Evolutionary conservation across 805 yeast species (phyloP).

Genomic region (Blastobotrys americana): DNA sequence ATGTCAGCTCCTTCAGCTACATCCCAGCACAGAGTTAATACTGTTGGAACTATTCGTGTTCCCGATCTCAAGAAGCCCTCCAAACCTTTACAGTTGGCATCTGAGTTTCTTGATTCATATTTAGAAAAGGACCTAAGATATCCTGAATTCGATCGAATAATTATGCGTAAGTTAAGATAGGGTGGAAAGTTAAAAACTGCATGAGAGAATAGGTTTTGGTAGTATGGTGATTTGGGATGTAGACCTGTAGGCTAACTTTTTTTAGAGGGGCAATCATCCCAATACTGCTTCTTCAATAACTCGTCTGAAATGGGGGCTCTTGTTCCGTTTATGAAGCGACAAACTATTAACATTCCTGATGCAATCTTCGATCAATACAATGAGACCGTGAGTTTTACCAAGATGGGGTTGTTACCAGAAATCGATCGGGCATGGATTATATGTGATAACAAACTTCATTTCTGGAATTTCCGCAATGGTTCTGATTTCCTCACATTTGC

Average conservation of each 20-base stretch:
- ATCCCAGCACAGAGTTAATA: background rate
- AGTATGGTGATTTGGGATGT: background rate
- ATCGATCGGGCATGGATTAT: slow-evolving; percentile 80
- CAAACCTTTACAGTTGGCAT: slow-evolving; percentile 23
- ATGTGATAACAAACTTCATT: slow-evolving; percentile 67
- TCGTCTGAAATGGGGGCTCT: slow-evolving; percentile 21
- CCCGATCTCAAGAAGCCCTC: slow-evolving; percentile 13
- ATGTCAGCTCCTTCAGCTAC: background rate
- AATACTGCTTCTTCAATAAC: slow-evolving; percentile 22
- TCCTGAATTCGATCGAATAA: slow-evolving; percentile 31
- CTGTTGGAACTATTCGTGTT: slow-evolving; percentile 12
- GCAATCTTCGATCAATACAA: slow-evolving; percentile 66
- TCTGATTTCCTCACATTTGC: slow-evolving; percentile 74
- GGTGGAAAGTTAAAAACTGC: no score
- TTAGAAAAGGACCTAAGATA: slow-evolving; percentile 26
- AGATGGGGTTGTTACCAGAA: slow-evolving; percentile 78
- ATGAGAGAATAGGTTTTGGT: no score
- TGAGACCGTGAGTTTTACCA: slow-evolving; percentile 52
- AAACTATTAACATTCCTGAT: slow-evolving; percentile 70
- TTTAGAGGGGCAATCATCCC: slow-evolving; percentile 24
- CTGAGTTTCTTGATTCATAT: slow-evolving; percentile 23
- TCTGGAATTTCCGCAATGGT: slow-evolving; percentile 71
- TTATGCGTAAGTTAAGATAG: slow-evolving; percentile 20
- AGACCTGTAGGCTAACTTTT: background rate
- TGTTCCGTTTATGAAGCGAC: slow-evolving; percentile 68